phyloP scores from a whole-genome alignment of 352 stramenopile species.

The Elongisporangium undulatum region DNA sequence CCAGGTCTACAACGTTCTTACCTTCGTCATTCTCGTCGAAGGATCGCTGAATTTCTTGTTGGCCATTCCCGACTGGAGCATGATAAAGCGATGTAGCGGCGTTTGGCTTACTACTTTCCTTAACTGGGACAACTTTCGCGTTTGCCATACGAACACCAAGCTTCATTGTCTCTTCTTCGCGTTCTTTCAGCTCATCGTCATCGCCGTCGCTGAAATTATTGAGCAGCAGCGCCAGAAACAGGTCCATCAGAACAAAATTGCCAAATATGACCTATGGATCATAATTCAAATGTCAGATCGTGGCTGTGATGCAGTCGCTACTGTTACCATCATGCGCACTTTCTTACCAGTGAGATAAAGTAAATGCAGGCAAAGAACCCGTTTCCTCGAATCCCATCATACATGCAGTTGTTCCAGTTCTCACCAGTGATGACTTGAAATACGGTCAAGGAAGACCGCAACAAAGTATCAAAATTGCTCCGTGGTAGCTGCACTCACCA shows the following conservation, averaged over 20 bases:
- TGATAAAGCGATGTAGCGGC: no score
- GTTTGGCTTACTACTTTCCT: no score
- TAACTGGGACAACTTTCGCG: conserved; percentile 42
- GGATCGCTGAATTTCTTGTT: no score
- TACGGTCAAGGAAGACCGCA: conserved; percentile 78
- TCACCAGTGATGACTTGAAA: conserved; percentile 94
- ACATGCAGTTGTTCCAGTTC: conserved; percentile 95
- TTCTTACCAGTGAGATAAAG: conserved; percentile 82
- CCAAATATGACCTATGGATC: conserved; percentile 74
- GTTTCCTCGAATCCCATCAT: conserved; percentile 86
- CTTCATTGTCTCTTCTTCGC: conserved; percentile 48
- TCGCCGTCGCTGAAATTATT: conserved; percentile 85
- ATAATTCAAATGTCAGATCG: not conserved
- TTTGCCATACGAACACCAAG: conserved; percentile 54
- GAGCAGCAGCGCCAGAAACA: conserved; percentile 93
- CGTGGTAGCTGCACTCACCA: conserved; percentile 35
- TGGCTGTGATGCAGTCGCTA: no score
- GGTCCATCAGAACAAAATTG: conserved; percentile 92
- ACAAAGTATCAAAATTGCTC: conserved; percentile 88
- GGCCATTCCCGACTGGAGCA: no score
- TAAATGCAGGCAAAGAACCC: conserved; percentile 66
- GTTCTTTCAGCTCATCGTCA: conserved; percentile 41
- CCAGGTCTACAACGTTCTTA: no score
- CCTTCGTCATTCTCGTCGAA: no score
- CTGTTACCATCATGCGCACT: conserved; percentile 1